Evolutionary conservation across 192 early-diverging fungal genomes (phyloP), one percentile per base, ranked within the genome.

Genomic region (Anaeromyces robustus): DNA sequence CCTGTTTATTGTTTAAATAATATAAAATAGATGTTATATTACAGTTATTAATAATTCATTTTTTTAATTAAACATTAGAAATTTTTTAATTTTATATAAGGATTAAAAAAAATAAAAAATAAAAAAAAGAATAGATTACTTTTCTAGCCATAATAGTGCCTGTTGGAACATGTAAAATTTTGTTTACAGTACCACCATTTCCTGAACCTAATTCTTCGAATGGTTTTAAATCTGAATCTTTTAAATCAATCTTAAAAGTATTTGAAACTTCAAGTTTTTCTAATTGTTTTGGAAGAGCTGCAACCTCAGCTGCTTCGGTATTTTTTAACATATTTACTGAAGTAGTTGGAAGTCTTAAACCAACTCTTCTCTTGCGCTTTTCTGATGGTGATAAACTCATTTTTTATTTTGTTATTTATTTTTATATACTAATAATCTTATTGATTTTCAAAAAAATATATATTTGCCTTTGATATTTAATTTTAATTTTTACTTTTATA

Each of bases 151-250:
- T 96, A 31, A 97, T 88, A 30, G 89, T 89, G 18, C 86, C 85
- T 29, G 88, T 91, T 30, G 94, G 94, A 77, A 84, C 82, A 85
- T 98, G 93, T 81, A 88, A 82, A 26, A 97, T 95, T 85, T 94
- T 94, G 37, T 92, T 87, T 30, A 99, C 98, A 2, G 96, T 96
- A 18, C 97, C 97, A 77, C 95, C 95, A 30, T 94, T 93, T 5
- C 97, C 97, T 34, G 96, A 94, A 68, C 98, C 98, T 41, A 99
- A 86, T 82, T 94, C 93, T 26, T 88, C 82, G 77, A 94, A 82
- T 16, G 92, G 88, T 31, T 90, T 86, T 80, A 98, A 89, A 84
- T 96, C 96, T 83, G 92, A 90, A 78, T 89, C 85, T 80, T 92
- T 89, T 82, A 95, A 83, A 84, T 94, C 93, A 80, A 94, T 83